These are phyloP conservation scores for Omphalea diandra DNA, from an alignment of 441 rosid species.

Conservation along the genomic window DNA sequence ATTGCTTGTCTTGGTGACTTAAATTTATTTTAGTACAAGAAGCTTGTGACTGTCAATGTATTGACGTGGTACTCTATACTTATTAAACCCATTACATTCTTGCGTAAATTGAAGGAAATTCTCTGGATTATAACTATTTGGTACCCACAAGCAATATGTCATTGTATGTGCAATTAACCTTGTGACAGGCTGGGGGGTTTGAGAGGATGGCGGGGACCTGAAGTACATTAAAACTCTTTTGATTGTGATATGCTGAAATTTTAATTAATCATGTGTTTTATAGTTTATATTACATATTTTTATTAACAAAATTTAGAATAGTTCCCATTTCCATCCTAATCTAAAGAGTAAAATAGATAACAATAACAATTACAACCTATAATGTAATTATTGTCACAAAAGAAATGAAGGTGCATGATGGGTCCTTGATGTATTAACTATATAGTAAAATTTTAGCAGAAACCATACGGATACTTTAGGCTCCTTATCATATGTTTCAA, in stretches of 20 bases:
- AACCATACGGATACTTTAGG: too few relatives aligned
- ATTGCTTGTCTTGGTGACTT: slow-evolving; percentile 8
- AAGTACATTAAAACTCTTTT: background rate
- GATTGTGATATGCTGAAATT: slow-evolving; percentile 2
- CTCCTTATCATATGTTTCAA: too few relatives aligned
- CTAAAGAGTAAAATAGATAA: background rate
- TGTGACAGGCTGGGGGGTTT: too few relatives aligned
- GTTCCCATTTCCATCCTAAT: background rate
- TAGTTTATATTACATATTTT: background rate
- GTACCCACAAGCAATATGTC: slow-evolving; percentile 7
- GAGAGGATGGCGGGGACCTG: too few relatives aligned
- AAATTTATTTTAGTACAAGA: background rate
- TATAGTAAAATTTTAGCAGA: too few relatives aligned
- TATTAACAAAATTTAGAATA: background rate
- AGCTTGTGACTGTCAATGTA: slow-evolving; percentile 7
- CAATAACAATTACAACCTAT: background rate
- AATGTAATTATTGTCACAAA: too few relatives aligned
- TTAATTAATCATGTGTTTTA: background rate
- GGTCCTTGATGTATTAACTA: too few relatives aligned
- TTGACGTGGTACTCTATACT: background rate
- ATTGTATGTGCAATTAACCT: too few relatives aligned
- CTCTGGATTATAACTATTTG: background rate
- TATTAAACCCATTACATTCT: background rate
- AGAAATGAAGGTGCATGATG: too few relatives aligned
- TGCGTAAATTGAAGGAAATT: slow-evolving; percentile 5